Evolutionary conservation across 225 moss, liverwort and hornwort species (phyloP).

Genomic region (Sphagnum tenellum): DNA sequence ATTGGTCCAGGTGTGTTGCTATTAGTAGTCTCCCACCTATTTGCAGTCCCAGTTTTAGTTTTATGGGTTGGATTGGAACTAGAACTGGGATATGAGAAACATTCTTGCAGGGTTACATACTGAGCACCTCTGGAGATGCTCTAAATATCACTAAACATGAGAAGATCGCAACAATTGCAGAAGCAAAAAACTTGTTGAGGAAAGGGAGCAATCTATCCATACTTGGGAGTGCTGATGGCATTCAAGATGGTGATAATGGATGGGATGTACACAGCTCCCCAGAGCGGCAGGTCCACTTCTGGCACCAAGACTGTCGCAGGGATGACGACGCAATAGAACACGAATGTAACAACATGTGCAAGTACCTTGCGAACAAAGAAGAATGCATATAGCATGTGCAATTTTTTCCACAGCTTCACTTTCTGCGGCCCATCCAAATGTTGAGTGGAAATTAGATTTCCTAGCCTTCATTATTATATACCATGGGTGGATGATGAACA

Average conservation of each 20-base stretch:
- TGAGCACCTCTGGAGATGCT: no score
- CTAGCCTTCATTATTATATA: no score
- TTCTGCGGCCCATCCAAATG: conserved; percentile 21
- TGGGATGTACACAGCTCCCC: conserved; percentile 72
- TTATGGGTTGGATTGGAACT: no score
- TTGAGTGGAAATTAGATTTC: no score
- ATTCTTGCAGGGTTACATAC: no score
- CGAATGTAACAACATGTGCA: conserved; percentile 59
- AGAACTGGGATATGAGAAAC: no score
- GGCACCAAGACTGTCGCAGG: conserved; percentile 70
- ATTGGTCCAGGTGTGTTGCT: no score
- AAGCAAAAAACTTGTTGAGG: no score
- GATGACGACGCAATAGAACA: conserved; percentile 70
- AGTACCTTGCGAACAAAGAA: conserved; percentile 78
- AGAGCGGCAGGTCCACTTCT: conserved; percentile 56
- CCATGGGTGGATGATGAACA: not conserved
- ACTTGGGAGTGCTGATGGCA: conserved; percentile 69
- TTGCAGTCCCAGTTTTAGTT: no score
- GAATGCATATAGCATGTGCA: conserved; percentile 79
- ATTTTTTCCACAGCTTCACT: conserved; percentile 41
- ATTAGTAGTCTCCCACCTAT: no score
- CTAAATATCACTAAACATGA: no score
- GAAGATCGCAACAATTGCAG: no score
- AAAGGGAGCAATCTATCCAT: not conserved
- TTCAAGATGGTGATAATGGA: conserved; percentile 74